Conservation (phyloP, 805 yeast genomes). For the Lachancea waltii region DNA sequence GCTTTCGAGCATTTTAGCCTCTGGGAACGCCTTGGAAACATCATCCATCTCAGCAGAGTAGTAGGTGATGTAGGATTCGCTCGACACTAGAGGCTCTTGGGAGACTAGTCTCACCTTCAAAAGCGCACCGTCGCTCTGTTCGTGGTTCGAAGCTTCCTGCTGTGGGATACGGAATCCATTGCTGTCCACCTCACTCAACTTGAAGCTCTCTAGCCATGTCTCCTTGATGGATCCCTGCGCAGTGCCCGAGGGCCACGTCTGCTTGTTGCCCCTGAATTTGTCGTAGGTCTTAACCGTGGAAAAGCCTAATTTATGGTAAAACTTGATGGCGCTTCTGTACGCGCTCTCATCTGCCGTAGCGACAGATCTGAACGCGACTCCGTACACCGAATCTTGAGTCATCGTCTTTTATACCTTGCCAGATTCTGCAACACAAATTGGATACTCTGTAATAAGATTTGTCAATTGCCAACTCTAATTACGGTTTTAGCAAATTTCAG, state of each 20-base stretch:
- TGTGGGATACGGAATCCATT: constrained; percentile 54
- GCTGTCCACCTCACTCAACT: constrained; percentile 50
- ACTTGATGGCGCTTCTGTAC: constrained; percentile 45
- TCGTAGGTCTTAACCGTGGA: constrained; percentile 52
- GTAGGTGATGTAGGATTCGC: constrained; percentile 29
- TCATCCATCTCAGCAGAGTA: constrained; percentile 37
- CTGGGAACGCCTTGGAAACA: constrained; percentile 21
- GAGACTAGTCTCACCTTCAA: constrained; percentile 42
- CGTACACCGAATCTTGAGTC: constrained; percentile 18
- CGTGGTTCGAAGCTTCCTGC: constrained; percentile 37
- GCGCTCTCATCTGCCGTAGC: constrained; percentile 45
- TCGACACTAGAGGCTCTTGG: constrained; percentile 24
- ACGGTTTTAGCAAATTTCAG: neutral
- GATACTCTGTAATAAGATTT: too few species aligned
- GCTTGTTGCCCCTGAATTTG: constrained; percentile 37
- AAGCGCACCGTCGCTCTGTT: constrained; percentile 41
- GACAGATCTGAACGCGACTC: constrained; percentile 55
- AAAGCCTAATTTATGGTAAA: constrained; percentile 59
- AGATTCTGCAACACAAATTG: neutral
- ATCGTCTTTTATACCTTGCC: neutral
- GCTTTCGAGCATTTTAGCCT: constrained; percentile 20
- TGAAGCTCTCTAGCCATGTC: constrained; percentile 67
- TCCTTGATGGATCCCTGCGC: constrained; percentile 63
- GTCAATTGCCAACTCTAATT: too few species aligned
- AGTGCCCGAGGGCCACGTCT: constrained; percentile 43